These are phyloP conservation scores for Strobilomyces dryophilus DNA, from an alignment of 768 basidiomycete genomes.

Conservation along the genomic window DNA sequence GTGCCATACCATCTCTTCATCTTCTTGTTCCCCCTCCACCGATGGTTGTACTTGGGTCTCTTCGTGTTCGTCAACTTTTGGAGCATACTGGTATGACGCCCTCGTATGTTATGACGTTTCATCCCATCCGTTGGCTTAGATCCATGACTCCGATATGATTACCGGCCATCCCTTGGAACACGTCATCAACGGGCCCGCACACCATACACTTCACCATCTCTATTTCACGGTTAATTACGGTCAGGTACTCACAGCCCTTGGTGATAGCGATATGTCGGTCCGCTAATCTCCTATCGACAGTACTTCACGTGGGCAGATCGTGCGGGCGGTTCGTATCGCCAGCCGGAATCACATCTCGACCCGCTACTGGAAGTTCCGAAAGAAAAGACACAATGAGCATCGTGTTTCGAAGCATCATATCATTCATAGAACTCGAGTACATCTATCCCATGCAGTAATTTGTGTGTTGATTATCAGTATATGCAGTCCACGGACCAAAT, in stretches of 20 bases:
- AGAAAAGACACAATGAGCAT: conserved; percentile 21
- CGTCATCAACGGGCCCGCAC: conserved; percentile 96
- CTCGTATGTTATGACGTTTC: neutral
- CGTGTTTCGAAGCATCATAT: neutral
- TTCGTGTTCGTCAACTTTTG: conserved; percentile 94
- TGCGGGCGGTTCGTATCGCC: conserved; percentile 79
- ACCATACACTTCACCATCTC: conserved; percentile 95
- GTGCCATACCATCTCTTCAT: conserved; percentile 93
- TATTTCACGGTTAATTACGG: conserved; percentile 98
- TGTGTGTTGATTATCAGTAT: conserved; percentile 6
- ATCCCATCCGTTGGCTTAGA: conserved; percentile 42
- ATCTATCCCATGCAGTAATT: conserved; percentile 19
- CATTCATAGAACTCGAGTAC: conserved; percentile 11
- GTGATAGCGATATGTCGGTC: neutral
- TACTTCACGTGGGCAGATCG: conserved; percentile 98
- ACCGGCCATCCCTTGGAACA: conserved; percentile 84
- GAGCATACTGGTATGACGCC: conserved; percentile 73
- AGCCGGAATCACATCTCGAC: conserved; percentile 80
- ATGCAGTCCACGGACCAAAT: neutral
- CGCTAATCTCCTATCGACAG: conserved; percentile 39
- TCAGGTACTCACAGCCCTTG: conserved; percentile 51
- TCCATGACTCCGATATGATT: conserved; percentile 99
- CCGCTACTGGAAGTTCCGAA: conserved; percentile 63
- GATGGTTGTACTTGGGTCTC: conserved; percentile 73
- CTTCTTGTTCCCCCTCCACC: conserved; percentile 88